Evolutionary conservation across 1,139 yeast genomes (phyloP), one percentile per base, ranked within the genome.

Genomic region (Magnusiomyces ingens): DNA sequence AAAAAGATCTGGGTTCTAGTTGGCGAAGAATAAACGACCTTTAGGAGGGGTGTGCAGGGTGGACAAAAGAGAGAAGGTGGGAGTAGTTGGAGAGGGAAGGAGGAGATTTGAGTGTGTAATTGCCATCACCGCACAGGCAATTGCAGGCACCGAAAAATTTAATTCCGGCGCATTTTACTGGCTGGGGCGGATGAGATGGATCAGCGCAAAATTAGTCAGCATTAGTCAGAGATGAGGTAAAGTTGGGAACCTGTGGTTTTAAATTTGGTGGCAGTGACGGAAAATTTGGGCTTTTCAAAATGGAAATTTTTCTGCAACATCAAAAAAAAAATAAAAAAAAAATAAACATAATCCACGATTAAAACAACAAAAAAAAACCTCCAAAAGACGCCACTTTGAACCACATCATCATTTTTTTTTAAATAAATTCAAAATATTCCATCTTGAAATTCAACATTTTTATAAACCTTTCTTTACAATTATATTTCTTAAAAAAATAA

Each of bases 191-290:
- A 18, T 13, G 2, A 3, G 43, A 17, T 17, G 21, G 3, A 15
- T 2, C 12, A 17, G 11, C 15, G 11, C 3, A 17, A 40, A 18
- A 40, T 3, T 10, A 17, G 43, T 40, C 17, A 40, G 10, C 43
- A 40, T 40, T 40, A 40, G 18, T n/a, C 21, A 40, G 21, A 12
- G 3, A 10, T 8, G n/a, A 40, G 21, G 43, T 17, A 40, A 21
- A n/a, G 21, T 17, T 18, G 19, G 21, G 17, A 40, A 40, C 22
- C 10, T 40, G 10, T 40, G 19, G 12, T 13, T 21, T 13, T 44
- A 50, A 45, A 37, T 21, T 13, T 50, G 53, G 53, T 50, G 53
- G 53, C 18, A 50, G 53, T 50, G 53, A 45, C 50, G 32, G 3
- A 21, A 22, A 36, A 19, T 50, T 45, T 41, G 17, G 4, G 8